Base-by-base conservation (phyloP, 805 yeast genomes). In the Wickerhamiella qilinensis region DNA sequence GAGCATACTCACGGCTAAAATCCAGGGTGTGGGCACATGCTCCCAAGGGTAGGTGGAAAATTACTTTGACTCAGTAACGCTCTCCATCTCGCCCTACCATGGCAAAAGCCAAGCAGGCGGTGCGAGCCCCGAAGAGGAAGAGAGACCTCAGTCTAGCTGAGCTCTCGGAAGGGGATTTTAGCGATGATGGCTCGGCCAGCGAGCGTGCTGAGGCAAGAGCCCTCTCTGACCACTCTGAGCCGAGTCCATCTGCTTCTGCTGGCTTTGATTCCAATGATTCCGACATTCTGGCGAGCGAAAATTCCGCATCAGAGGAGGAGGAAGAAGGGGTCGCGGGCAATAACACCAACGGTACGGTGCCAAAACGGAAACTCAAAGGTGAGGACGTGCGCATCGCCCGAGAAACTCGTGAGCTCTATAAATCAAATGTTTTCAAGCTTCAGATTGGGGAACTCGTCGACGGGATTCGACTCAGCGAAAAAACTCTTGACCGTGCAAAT, bases 351-450 rank as follows among this genome's bases (percentile, higher is more conserved):
- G n/a, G n/a, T n/a, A n/a, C n/a, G n/a, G n/a, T n/a, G n/a, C n/a
- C 6, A 47, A 41, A n/a, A n/a, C 17, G 43, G 38, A 12, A 42
- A 29, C 2, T 41, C 38, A 8, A 44, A 40, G 6, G 22, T 9
- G 86, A 83, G 48, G 95, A 91, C 42, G 75, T 88, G 34, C 94
- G 88, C 50, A 69, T 80, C 2, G 94, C 95, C 1, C 70, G 94
- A 50, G 96, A 86, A 56, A 82, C 96, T 1, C 91, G 93, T 1
- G 96, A 86, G 56, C 62, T 88, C 34, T 91, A 86, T 73, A 84
- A 86, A 53, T 84, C 95, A 7, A 91, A 86, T 58, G 85, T 91
- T 39, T 88, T 91, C 74, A 91, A 91, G 57, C 60, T 91, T 41
- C 94, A 91, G 62, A 85, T 91, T 43, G 97, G 86, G 59, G 97